Evolutionary conservation across 2,329 filamentous ascomycete genomes (phyloP).

Genomic region (Albophoma yamanashiensis): DNA sequence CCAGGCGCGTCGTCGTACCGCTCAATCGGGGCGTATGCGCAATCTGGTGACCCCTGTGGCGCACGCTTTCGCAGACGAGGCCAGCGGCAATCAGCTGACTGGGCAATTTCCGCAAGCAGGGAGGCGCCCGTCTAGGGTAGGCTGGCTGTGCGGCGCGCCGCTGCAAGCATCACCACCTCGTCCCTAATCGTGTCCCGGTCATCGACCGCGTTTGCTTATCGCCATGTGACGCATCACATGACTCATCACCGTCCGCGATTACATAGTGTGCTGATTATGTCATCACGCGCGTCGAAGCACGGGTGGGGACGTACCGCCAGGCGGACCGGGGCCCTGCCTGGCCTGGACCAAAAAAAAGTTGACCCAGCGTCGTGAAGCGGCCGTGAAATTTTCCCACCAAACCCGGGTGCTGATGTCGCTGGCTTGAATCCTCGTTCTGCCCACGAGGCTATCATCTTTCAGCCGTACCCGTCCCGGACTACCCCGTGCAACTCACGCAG

Average conservation of each 20-base stretch:
- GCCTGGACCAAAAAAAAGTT: constrained; percentile 21
- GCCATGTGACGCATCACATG: constrained; percentile 10
- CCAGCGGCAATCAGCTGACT: not conserved
- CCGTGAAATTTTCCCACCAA: constrained; percentile 23
- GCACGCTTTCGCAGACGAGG: not conserved
- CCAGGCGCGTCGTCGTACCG: not conserved
- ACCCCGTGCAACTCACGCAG: not conserved
- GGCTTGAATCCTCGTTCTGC: not conserved
- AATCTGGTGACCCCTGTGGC: not conserved
- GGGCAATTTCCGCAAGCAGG: not conserved
- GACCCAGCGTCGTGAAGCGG: constrained; percentile 12
- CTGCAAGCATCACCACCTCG: not conserved
- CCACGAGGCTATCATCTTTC: not conserved
- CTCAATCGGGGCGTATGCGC: not conserved
- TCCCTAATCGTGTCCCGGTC: not conserved
- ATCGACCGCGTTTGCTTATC: not conserved
- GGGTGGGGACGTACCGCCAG: not conserved
- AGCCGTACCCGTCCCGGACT: not conserved
- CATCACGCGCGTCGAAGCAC: constrained; percentile 2
- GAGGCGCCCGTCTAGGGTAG: not conserved
- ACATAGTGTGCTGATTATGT: constrained; percentile 16
- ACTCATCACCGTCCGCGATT: constrained; percentile 5
- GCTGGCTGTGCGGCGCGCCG: not conserved
- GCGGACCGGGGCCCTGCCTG: not conserved
- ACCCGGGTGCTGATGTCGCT: constrained; percentile 11